Evolutionary conservation across 2,329 filamentous ascomycete species (phyloP), one percentile per base, ranked within the genome.

Genomic region (Fusarium avenaceum): DNA sequence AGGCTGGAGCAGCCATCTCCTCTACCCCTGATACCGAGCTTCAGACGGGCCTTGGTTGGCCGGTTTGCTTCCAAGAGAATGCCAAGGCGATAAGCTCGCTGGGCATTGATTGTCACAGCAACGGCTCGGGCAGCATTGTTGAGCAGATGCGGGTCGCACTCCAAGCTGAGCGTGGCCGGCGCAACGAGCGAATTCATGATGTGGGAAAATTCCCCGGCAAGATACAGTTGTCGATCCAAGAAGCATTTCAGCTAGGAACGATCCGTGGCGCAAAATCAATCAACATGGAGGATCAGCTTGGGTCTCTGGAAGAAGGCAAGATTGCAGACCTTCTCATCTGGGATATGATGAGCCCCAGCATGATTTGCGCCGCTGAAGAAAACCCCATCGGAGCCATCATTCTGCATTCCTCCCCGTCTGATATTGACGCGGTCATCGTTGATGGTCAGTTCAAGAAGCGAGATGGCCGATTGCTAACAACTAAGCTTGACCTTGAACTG

Each of bases 401-500:
- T 4, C 6, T 56, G 1, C 59, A 63, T 13, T 63, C 59, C 0
- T 47, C 59, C 1, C 43, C 43, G 3, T 57, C 57, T 0, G 49
- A 63, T 2, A 57, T 63, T 3, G 38, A 63, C 1, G 30, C 57
- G 2, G 58, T 63, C 4, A 57, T 63, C 10, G 57, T 63, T 2
- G 44, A 63, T 32, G 59, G 59, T 0, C 38, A 63, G 10, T 63
- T 63, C 15, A 63, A 30, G 19, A 63, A 63, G n/a, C 49, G 59
- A 2, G 22, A 40, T 15, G 44, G 59, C 0, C 10, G 17, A 0
- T 11, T 63, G 5, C 10, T 2, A 20, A 2, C 26, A 0, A 26
- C 33, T 6, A 45, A 63, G 15, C 19, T 63, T 1, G 26, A 63
- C 6, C 10, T 57, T 1, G 4, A 6, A 1, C 2, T 63, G 0